Base-by-base conservation (phyloP, 192 early-diverging fungal species). In the Cladochytrium replicatum region DNA sequence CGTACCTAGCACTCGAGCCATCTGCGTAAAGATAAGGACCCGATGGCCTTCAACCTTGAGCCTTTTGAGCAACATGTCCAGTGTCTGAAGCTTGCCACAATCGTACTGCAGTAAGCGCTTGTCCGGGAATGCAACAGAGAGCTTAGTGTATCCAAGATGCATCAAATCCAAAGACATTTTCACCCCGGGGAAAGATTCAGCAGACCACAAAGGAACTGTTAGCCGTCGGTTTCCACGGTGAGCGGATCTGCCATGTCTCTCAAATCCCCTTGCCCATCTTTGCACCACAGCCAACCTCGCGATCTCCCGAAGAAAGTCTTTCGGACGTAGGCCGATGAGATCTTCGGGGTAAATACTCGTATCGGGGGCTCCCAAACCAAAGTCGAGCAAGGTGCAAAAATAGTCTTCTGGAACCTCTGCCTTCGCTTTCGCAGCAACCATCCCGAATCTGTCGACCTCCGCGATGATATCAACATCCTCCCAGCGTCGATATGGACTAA, bases 11-110 rank as follows among this genome's bases (percentile, higher is more conserved):
- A 90, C 81, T 22, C 79, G 76, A 4, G 87, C 82, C 67, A 95
- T 88, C 71, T 99, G 96, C 5, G 84, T 86, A 62, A 99, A 99
- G 11, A 99, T 75, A 25, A 99, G 71, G 5, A 97, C 88, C 49
- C 92, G 91, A 71, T 99, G 93, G 3, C 82, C 86, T 6, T 78
- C 55, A 2, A 74, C 67, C 53, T 94, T 82, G 4, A 99, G 64
- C 4, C 68, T 74, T 0, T 86, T 78, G 25, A 99, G 64, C 26
- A 99, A 62, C 4, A 83, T 72, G 58, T 93, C 82, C 40, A 99
- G 64, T 49, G 72, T 80, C 44, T 83, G 78, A 9, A 84, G 60
- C 52, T 84, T 84, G 15, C 88, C 85, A 52, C 86, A 91, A 63
- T 91, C 86, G 61, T 82, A 91, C 54, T 88, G 86, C 29, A 91